Conservation (phyloP, 2,329 filamentous ascomycete species). For the Hortaea werneckii region DNA sequence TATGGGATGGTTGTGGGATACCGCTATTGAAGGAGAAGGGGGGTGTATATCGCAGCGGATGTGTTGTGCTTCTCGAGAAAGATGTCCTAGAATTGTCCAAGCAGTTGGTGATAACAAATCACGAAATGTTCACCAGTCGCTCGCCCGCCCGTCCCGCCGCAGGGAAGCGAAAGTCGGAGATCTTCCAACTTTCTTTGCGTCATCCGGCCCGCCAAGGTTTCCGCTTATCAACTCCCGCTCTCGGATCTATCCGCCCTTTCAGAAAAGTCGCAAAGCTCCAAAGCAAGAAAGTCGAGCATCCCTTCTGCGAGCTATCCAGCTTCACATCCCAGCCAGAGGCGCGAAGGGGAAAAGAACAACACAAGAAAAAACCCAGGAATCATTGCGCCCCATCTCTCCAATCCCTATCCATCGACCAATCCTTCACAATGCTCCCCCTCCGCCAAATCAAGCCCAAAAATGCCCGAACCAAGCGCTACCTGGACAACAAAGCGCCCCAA, state of each 20-base stretch:
- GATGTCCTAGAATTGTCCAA: no score
- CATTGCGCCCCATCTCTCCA: no score
- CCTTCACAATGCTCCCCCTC: slow-evolving; percentile 37
- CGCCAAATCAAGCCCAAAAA: slow-evolving; percentile 53
- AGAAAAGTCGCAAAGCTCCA: not conserved
- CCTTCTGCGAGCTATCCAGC: not conserved
- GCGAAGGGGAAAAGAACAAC: not conserved
- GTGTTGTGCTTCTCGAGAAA: not conserved
- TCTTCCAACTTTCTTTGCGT: not conserved
- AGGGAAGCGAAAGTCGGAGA: not conserved
- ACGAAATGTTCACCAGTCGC: not conserved
- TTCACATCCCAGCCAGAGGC: no score
- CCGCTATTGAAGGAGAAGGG: not conserved
- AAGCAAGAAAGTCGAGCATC: not conserved
- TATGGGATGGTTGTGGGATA: slow-evolving; percentile 1
- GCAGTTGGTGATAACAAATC: not conserved
- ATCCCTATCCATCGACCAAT: no score
- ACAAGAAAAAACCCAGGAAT: no score
- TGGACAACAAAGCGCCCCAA: slow-evolving; percentile 89
- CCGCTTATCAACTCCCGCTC: not conserved
- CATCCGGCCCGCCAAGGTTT: slow-evolving; percentile 1
- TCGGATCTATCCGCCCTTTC: slow-evolving; percentile 1
- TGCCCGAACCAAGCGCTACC: slow-evolving; percentile 86
- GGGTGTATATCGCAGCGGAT: not conserved
- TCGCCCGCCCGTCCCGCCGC: not conserved